Evolutionary conservation across 2,329 filamentous ascomycete species (phyloP).

Genomic region (Leptographium flavum): DNA sequence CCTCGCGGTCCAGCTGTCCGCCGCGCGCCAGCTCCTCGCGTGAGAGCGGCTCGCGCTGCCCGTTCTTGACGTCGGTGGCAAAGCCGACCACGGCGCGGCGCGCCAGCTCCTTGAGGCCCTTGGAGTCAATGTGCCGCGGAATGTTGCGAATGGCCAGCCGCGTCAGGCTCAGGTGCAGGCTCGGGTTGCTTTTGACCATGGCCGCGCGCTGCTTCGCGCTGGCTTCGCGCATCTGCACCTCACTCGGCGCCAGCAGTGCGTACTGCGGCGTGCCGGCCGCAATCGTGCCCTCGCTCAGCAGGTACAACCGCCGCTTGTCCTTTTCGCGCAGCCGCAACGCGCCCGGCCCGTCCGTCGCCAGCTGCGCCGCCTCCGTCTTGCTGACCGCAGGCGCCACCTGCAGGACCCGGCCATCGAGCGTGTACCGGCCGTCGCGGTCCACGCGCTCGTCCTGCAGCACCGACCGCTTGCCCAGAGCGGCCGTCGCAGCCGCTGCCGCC

Average conservation of each 20-base stretch:
- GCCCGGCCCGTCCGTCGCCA: constrained; percentile 59
- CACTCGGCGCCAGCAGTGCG: constrained; percentile 58
- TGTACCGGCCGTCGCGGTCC: constrained; percentile 76
- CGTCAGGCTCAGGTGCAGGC: constrained; percentile 75
- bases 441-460: constrained; percentile 75
- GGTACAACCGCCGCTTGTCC: constrained; percentile 81
- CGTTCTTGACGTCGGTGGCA: constrained; percentile 73
- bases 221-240: constrained; percentile 77
- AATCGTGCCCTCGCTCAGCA: constrained; percentile 78
- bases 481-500: background rate
- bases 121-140: constrained; percentile 67
- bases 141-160: constrained; percentile 86
- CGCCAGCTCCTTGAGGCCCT: constrained; percentile 81
- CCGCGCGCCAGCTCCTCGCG: constrained; percentile 77
- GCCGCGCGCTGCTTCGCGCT: constrained; percentile 79
- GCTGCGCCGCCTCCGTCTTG: constrained; percentile 61
- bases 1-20: constrained; percentile 64
- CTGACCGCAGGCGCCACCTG: constrained; percentile 75
- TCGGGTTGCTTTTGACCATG: constrained; percentile 81
- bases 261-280: constrained; percentile 64
- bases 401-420: constrained; percentile 75
- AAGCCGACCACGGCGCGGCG: constrained; percentile 90
- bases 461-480: constrained; percentile 52
- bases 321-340: constrained; percentile 51
- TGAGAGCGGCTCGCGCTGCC: constrained; percentile 63